phyloP scores from a whole-genome alignment of 2,329 filamentous ascomycete genomes.

The Seiridium unicorne region DNA sequence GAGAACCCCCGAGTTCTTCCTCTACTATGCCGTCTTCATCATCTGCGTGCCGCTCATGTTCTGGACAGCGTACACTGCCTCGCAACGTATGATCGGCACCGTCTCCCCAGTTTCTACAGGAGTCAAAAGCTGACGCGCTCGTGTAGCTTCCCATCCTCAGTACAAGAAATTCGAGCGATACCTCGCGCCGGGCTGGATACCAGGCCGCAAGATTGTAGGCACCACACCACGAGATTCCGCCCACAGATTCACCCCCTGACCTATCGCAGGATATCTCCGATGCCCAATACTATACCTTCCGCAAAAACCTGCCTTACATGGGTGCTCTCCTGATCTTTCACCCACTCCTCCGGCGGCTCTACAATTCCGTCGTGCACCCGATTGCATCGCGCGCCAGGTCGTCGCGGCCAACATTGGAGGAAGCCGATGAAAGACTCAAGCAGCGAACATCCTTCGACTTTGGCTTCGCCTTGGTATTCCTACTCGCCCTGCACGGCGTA shows the following conservation, averaged over 20 bases:
- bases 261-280: conserved; percentile 76
- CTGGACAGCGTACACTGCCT: conserved; percentile 83
- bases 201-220: conserved; percentile 81
- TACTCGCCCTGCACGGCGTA: conserved; percentile 78
- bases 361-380: conserved; percentile 56
- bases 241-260: conserved; percentile 4
- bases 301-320: conserved; percentile 82
- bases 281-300: conserved; percentile 80
- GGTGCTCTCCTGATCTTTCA: conserved; percentile 72
- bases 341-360: conserved; percentile 72
- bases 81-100: conserved; percentile 57
- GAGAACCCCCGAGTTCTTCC: conserved; percentile 80
- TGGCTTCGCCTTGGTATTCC: conserved; percentile 75
- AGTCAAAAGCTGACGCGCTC: conserved; percentile 12
- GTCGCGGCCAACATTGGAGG: conserved; percentile 31
- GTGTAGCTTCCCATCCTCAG: conserved; percentile 72
- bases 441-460: conserved; percentile 81
- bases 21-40: conserved; percentile 72
- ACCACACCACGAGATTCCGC: not conserved
- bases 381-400: conserved; percentile 24
- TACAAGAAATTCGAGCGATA: conserved; percentile 71
- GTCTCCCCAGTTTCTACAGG: not conserved
- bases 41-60: conserved; percentile 81
- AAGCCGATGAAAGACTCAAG: conserved; percentile 57
- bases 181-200: conserved; percentile 84